These are phyloP conservation scores for Penicillium goetzii DNA, from an alignment of 495 filamentous ascomycete genomes.

Conservation along the genomic window DNA sequence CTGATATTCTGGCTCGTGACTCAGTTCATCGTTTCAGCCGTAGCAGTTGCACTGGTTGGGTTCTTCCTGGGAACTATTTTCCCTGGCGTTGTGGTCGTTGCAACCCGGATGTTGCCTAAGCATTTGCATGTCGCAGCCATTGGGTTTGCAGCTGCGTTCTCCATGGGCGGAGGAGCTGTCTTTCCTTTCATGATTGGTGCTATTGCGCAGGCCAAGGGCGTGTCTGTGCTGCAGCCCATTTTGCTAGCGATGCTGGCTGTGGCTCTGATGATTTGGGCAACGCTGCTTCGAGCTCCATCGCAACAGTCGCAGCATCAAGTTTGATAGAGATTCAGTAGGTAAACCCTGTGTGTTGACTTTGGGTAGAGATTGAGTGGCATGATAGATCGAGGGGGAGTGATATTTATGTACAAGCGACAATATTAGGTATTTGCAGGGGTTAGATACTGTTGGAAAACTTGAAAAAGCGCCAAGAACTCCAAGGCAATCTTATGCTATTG, in stretches of 20 bases:
- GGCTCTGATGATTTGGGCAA: conserved; percentile 25
- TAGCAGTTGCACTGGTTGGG: conserved; percentile 66
- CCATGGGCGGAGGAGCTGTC: conserved; percentile 69
- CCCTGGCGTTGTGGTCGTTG: conserved; percentile 72
- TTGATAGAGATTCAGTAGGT: background rate
- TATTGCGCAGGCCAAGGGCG: conserved; percentile 71
- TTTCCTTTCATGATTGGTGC: conserved; percentile 75
- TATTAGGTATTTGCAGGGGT: background rate
- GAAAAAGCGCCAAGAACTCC: background rate
- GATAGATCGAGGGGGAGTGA: background rate
- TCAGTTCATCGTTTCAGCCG: conserved; percentile 67
- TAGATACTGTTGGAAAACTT: background rate
- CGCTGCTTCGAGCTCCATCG: conserved; percentile 17
- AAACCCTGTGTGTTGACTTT: background rate
- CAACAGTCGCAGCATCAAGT: conserved; percentile 12
- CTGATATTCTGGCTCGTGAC: conserved; percentile 68
- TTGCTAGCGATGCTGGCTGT: conserved; percentile 52
- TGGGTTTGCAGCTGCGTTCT: conserved; percentile 78
- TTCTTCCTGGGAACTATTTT: conserved; percentile 67
- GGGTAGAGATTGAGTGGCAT: background rate
- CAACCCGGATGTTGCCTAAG: conserved; percentile 73
- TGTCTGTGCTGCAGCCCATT: conserved; percentile 69
- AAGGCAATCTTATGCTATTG: background rate
- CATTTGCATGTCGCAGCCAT: conserved; percentile 77
- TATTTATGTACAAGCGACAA: too few relatives aligned